These are phyloP conservation scores for Diplocarpon rosae DNA, from an alignment of 2,329 filamentous ascomycete species.

Conservation along the genomic window DNA sequence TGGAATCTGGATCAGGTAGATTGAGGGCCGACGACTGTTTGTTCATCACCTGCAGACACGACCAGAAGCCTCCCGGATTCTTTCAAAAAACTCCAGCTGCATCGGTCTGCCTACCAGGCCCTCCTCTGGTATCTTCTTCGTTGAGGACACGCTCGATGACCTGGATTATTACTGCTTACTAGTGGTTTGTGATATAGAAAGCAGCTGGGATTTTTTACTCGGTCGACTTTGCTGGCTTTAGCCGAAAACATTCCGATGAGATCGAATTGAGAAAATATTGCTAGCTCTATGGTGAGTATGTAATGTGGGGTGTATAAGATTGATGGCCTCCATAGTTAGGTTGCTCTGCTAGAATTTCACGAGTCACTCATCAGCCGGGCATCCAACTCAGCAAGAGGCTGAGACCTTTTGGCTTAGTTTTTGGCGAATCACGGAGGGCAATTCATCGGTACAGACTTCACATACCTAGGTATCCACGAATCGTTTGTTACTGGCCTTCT, in stretches of 20 bases:
- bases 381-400: too few relatives aligned
- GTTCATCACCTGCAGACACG: constrained; percentile 10
- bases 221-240: constrained; percentile 21
- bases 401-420: too few relatives aligned
- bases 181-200: too few relatives aligned
- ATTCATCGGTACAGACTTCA: too few relatives aligned
- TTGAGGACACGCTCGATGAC: constrained; percentile 21
- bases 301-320: background rate
- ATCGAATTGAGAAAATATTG: constrained; percentile 17
- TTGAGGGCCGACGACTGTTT: too few relatives aligned
- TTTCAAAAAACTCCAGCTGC: constrained; percentile 21
- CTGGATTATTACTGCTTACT: constrained; percentile 9
- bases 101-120: constrained; percentile 16
- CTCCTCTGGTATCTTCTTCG: constrained; percentile 16
- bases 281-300: background rate
- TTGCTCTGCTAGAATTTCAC: too few relatives aligned
- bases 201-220: constrained; percentile 12
- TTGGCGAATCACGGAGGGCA: too few relatives aligned
- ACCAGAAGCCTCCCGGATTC: constrained; percentile 21
- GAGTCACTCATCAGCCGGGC: too few relatives aligned
- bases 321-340: too few relatives aligned
- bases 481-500: too few relatives aligned
- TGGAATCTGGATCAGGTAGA: too few relatives aligned
- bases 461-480: too few relatives aligned
- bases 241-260: constrained; percentile 21